Evolutionary conservation across 2,329 filamentous ascomycete species (phyloP).

Genomic region (Verticillium tricorpus): DNA sequence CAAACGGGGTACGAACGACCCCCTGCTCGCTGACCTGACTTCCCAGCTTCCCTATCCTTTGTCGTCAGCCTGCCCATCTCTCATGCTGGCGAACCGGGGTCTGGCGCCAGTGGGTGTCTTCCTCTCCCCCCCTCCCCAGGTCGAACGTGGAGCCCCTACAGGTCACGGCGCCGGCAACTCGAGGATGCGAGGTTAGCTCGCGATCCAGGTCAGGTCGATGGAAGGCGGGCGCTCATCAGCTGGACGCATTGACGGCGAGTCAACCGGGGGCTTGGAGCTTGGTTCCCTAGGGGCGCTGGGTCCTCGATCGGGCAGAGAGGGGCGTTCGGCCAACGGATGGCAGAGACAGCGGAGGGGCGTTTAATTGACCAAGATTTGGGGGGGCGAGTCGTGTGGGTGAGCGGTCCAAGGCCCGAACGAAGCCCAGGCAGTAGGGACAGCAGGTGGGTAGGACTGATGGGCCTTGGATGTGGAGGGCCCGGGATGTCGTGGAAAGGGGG

Average conservation of each 20-base stretch:
- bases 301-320: background rate
- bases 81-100: background rate
- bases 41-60: background rate
- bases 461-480: background rate
- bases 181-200: background rate
- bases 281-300: background rate
- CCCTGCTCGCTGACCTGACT: background rate
- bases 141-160: background rate
- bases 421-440: too few species aligned
- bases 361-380: constrained; percentile 4
- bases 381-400: background rate
- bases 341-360: background rate
- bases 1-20: background rate
- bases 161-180: background rate
- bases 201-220: background rate
- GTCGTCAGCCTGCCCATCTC: background rate
- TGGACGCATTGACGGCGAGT: constrained; percentile 3
- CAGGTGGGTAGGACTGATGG: background rate
- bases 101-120: background rate
- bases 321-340: background rate
- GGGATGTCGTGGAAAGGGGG: background rate
- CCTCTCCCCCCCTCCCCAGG: background rate
- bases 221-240: background rate
- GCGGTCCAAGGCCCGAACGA: background rate
- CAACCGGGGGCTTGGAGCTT: background rate